Percentiles rank a stretch among this genome's conserved stretches.
These are phyloP conservation scores for Phytophthora rubi DNA, from an alignment of 352 stramenopile species.

Conservation along the genomic window DNA sequence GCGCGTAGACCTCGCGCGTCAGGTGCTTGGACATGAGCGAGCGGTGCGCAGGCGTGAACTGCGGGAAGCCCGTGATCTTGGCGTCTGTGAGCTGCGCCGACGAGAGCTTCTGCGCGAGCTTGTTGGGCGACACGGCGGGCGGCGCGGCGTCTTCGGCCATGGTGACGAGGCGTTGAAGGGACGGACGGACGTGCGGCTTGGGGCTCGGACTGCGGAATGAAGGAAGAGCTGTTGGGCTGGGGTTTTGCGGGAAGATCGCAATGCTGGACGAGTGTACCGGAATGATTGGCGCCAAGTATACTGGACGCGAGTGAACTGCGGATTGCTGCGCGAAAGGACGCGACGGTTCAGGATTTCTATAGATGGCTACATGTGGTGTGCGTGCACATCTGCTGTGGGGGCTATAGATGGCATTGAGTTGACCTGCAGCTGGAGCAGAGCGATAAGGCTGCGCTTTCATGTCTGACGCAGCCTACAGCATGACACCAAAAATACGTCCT, in stretches of 20 bases:
- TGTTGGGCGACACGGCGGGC: conserved; percentile 62
- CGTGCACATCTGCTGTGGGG: not conserved
- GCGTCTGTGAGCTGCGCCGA: conserved; percentile 72
- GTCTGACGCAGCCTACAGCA: no score
- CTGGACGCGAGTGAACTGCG: conserved; percentile 3
- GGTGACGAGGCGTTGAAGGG: not conserved
- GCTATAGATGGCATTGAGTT: no score
- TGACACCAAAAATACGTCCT: no score
- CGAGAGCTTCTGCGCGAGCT: conserved; percentile 84
- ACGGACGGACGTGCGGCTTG: conserved; percentile 8
- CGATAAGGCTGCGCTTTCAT: no score
- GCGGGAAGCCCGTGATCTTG: conserved; percentile 71
- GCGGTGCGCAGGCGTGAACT: conserved; percentile 76
- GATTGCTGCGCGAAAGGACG: conserved; percentile 1
- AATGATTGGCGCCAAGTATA: conserved; percentile 18
- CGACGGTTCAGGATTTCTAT: conserved; percentile 17
- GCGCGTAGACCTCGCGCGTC: conserved; percentile 69
- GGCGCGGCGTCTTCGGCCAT: conserved; percentile 46
- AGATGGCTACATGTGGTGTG: conserved; percentile 16
- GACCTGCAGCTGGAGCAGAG: no score
- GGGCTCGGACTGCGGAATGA: conserved; percentile 31
- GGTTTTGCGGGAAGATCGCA: conserved; percentile 24
- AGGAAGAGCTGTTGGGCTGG: not conserved
- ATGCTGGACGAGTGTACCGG: not conserved
- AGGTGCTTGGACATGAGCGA: conserved; percentile 80